Base-by-base conservation (phyloP, 805 yeast genomes). In the Priceomyces castillae region DNA sequence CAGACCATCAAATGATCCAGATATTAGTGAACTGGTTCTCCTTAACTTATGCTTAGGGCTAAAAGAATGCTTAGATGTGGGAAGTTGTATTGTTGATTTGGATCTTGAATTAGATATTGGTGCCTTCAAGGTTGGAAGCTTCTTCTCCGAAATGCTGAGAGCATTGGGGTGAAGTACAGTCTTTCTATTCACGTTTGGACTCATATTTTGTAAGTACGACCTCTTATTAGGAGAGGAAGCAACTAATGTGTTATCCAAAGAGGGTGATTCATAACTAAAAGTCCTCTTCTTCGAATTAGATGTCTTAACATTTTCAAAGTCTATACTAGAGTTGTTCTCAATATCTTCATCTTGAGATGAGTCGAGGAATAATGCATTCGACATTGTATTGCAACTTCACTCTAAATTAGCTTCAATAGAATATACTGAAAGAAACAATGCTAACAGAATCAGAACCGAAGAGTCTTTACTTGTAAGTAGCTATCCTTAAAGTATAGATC, bases 151-250 rank as follows among this genome's bases (percentile, higher is more conserved):
- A 18, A 20, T 23, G 7, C 18, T 31, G 10, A 38, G 16, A 12
- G 47, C 39, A 15, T 34, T 33, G 25, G 46, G 34, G 19, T 45
- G 40, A 11, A 40, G 42, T 20, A 64, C 51, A 9, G 64, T 56
- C 42, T 53, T 57, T 18, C 57, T 51, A 11, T 60, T 34, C 10
- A 65, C 68, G 44, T 67, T 67, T 30, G 72, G 71, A 49, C 69
- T 64, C 67, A 67, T 62, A 42, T 50, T 59, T 40, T 61, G 67
- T 36, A 67, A 51, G 40, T 56, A 57, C 18, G 54, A 48, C 41
- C 71, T 46, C 46, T 60, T 64, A 19, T 50, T 47, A 14, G 65
- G 58, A 10, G 61, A 56, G 12, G 47, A 26, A 23, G 22, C 39
- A 41, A 19, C 35, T 18, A 28, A 15, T 16, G 37, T 39, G 17